These are phyloP conservation scores for Aspergillus homomorphus DNA, from an alignment of 495 filamentous ascomycete species.

Conservation along the genomic window DNA sequence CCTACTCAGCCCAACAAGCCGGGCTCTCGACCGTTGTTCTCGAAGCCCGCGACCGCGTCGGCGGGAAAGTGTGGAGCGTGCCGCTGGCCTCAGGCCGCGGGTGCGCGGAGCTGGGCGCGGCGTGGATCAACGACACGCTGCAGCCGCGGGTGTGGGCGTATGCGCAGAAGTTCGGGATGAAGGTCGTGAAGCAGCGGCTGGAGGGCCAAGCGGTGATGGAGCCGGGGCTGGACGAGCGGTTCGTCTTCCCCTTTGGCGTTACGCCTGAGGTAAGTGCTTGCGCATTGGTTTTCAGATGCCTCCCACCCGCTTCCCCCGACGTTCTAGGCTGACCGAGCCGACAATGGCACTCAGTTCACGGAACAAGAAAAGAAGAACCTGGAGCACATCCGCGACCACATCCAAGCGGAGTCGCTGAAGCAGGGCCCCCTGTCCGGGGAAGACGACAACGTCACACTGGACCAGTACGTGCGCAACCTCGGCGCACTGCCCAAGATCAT, in stretches of 20 bases:
- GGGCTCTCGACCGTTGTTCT: slow-evolving; percentile 44
- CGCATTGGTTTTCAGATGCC: background rate
- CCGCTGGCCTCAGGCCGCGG: slow-evolving; percentile 20
- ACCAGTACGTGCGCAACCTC: slow-evolving; percentile 22
- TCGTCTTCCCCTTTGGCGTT: slow-evolving; percentile 12
- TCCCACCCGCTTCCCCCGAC: no score
- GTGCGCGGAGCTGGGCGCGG: slow-evolving; percentile 41
- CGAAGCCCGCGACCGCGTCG: slow-evolving; percentile 50
- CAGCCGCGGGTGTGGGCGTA: slow-evolving; percentile 39
- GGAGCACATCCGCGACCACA: slow-evolving; percentile 10
- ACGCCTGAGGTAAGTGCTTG: slow-evolving; percentile 7
- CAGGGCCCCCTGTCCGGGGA: slow-evolving; percentile 1
- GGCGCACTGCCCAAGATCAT: slow-evolving; percentile 20
- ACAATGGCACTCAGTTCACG: no score
- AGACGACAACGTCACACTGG: slow-evolving; percentile 31
- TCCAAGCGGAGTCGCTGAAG: slow-evolving; percentile 17
- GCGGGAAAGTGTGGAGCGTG: slow-evolving; percentile 45
- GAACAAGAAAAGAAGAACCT: slow-evolving; percentile 25
- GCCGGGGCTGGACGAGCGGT: background rate
- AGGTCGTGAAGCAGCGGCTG: slow-evolving; percentile 42
- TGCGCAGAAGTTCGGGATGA: slow-evolving; percentile 32
- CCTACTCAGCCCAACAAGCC: slow-evolving; percentile 33
- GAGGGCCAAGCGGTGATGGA: slow-evolving; percentile 34
- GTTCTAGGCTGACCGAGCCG: no score
- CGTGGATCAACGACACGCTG: slow-evolving; percentile 52